Evolutionary conservation across 805 yeast species (phyloP).

Genomic region (Isabelozyma rhagii): DNA sequence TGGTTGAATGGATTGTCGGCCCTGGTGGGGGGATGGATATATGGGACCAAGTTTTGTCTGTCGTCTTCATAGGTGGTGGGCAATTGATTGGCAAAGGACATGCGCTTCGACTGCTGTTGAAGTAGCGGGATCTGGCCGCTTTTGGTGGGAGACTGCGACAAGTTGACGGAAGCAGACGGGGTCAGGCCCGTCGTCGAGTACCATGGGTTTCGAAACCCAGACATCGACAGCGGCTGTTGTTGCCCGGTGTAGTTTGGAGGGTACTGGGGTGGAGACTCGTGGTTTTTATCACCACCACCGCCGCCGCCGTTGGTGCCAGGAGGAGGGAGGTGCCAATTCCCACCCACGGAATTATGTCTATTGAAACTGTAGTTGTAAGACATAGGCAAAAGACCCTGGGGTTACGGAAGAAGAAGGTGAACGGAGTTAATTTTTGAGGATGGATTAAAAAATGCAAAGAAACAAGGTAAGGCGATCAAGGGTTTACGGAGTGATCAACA

Average conservation of each 20-base stretch:
- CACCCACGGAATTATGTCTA: slow-evolving; percentile 38
- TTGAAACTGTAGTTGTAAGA: slow-evolving; percentile 29
- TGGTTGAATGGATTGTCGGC: slow-evolving; percentile 45
- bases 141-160: slow-evolving; percentile 27
- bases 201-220: slow-evolving; percentile 45
- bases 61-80: slow-evolving; percentile 51
- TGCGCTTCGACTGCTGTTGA: slow-evolving; percentile 26
- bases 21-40: slow-evolving; percentile 41
- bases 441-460: too few species aligned
- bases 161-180: slow-evolving; percentile 13
- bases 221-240: slow-evolving; percentile 5
- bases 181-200: slow-evolving; percentile 13
- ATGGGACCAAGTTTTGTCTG: slow-evolving; percentile 18
- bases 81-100: slow-evolving; percentile 42
- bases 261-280: neutral
- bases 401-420: neutral
- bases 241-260: slow-evolving; percentile 4
- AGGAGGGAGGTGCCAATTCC: slow-evolving; percentile 35
- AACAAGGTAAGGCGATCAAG: too few species aligned
- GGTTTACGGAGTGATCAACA: too few species aligned
- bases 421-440: neutral
- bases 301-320: slow-evolving; percentile 5
- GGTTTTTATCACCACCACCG: slow-evolving; percentile 1
- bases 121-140: slow-evolving; percentile 20
- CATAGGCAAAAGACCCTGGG: slow-evolving; percentile 13